Evolutionary conservation across 2,329 filamentous ascomycete species (phyloP).

Genomic region (Dactylellina haptotyla): DNA sequence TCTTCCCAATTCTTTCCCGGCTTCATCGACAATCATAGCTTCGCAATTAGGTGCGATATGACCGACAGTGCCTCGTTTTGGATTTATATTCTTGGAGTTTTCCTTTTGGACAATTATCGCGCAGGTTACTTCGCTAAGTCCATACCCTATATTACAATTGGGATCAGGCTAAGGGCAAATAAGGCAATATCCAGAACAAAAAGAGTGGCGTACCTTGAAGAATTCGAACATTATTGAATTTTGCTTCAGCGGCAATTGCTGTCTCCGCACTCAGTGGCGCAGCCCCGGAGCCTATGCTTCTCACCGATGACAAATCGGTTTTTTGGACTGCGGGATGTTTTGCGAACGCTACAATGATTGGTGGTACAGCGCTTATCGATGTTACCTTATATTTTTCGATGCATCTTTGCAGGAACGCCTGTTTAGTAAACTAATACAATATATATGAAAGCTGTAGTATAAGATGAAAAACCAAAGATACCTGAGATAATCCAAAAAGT

Average conservation of each 20-base stretch:
- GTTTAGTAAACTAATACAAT: not conserved
- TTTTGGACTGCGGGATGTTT: conserved; percentile 74
- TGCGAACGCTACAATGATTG: conserved; percentile 76
- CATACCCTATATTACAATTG: conserved; percentile 70
- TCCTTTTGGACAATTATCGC: conserved; percentile 66
- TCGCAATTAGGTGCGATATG: conserved; percentile 75
- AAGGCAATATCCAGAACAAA: conserved; percentile 55
- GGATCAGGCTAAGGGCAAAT: not conserved
- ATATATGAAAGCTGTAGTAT: too few species aligned
- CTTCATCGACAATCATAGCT: conserved; percentile 71
- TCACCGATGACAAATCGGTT: conserved; percentile 75
- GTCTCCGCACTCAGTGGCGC: conserved; percentile 73
- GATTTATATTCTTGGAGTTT: conserved; percentile 65
- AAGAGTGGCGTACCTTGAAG: conserved; percentile 58
- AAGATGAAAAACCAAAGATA: conserved; percentile 53
- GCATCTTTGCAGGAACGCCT: conserved; percentile 58
- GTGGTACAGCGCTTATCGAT: conserved; percentile 74
- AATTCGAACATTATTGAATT: conserved; percentile 45
- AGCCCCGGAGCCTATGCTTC: conserved; percentile 71
- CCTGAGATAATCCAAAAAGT: conserved; percentile 76
- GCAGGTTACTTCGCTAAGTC: conserved; percentile 86
- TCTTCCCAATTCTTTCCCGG: conserved; percentile 66
- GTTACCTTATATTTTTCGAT: conserved; percentile 76
- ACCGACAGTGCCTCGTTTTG: conserved; percentile 68
- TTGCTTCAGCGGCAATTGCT: conserved; percentile 67